Percentiles rank a stretch among this genome's conserved stretches.
These are phyloP conservation scores for Westerdykella aurantiaca DNA, from an alignment of 2,329 filamentous ascomycete genomes.

Conservation along the genomic window DNA sequence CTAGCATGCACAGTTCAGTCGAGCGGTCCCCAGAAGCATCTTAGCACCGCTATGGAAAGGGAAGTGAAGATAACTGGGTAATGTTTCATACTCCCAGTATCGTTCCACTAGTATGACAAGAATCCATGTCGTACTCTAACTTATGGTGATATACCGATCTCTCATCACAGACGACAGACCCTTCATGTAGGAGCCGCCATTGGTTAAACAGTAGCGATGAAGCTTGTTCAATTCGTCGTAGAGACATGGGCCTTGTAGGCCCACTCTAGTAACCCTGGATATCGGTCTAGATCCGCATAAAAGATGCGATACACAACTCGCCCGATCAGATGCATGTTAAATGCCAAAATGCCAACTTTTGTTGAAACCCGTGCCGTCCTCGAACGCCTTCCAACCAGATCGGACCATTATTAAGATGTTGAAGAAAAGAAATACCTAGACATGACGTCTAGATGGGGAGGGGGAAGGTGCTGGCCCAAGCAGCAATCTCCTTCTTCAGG, in stretches of 20 bases:
- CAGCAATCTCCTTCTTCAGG: conserved; percentile 81
- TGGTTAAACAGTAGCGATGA: not conserved
- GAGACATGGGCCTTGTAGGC: not conserved
- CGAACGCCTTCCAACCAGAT: conserved; percentile 16
- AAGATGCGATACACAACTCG: not conserved
- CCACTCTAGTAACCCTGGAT: not conserved
- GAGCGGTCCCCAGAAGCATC: no score
- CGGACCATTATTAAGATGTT: conserved; percentile 1
- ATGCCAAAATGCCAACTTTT: conserved; percentile 14
- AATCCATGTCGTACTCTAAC: no score
- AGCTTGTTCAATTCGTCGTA: not conserved
- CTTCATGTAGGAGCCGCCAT: no score
- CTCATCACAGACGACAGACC: no score
- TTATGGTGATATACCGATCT: no score
- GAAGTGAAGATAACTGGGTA: no score
- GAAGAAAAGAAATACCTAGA: not conserved
- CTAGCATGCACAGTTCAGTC: no score
- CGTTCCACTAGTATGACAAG: no score
- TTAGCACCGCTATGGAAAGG: no score
- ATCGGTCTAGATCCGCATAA: not conserved
- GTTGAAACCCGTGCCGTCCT: conserved; percentile 16
- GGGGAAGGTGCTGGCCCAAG: conserved; percentile 85
- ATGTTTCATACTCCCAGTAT: no score
- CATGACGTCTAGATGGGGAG: conserved; percentile 61
- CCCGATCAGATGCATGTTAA: conserved; percentile 14